A percentile compares a stretch with the other conserved stretches of the same genome.
These are phyloP conservation scores for Macrotyloma uniflorum DNA, from an alignment of 306 rosid genomes.

Conservation along the genomic window DNA sequence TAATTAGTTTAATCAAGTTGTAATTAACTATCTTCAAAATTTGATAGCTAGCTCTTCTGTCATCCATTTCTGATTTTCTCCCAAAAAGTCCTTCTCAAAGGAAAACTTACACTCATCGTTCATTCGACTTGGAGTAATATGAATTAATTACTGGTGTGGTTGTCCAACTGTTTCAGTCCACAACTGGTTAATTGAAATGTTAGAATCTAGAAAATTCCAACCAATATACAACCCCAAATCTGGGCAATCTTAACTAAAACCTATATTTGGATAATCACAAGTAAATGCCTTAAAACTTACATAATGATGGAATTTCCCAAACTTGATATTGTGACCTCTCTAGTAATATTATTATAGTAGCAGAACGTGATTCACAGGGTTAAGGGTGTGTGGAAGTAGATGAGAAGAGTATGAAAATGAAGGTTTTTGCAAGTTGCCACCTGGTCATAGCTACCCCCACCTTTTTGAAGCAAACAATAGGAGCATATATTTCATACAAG, in stretches of 20 bases:
- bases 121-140: constrained; percentile 34
- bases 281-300: background rate
- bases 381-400: constrained; percentile 19
- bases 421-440: constrained; percentile 39
- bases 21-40: background rate
- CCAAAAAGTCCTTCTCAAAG: background rate
- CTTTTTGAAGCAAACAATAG: constrained; percentile 27
- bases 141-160: constrained; percentile 16
- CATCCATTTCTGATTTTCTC: constrained; percentile 9
- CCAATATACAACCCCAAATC: constrained; percentile 10
- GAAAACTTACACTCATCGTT: constrained; percentile 31
- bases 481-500: background rate
- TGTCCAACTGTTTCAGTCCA: constrained; percentile 16
- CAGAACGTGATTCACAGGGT: constrained; percentile 40
- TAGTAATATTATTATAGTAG: background rate
- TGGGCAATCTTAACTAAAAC: constrained; percentile 5
- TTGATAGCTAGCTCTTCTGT: background rate
- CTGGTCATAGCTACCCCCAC: constrained; percentile 31
- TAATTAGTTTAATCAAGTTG: constrained; percentile 19
- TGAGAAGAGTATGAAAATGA: constrained; percentile 32
- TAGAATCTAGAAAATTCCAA: constrained; percentile 18
- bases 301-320: background rate
- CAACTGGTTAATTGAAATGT: constrained; percentile 21
- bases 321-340: constrained; percentile 11
- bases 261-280: constrained; percentile 11